Conservation (phyloP, 2,329 filamentous ascomycete genomes). For the Botrytis hyacinthi region DNA sequence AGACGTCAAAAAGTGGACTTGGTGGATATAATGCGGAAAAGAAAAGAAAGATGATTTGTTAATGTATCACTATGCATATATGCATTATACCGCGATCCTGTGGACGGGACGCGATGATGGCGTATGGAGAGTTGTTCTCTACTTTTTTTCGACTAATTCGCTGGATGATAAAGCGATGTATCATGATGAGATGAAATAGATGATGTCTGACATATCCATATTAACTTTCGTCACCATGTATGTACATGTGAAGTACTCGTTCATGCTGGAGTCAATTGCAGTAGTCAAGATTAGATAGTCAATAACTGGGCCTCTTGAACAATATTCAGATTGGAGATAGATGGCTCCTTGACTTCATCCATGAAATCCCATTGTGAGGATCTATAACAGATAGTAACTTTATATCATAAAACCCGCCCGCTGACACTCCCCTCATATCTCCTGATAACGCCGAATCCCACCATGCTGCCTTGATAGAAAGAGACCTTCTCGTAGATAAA, state of each 20-base stretch:
- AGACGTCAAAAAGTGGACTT: neutral
- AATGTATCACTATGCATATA: slow-evolving; percentile 2
- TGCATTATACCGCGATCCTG: slow-evolving; percentile 14
- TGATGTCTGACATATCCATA: neutral
- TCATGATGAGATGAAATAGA: neutral
- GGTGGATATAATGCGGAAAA: neutral
- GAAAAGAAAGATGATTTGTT: neutral
- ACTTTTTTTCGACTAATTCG: neutral
- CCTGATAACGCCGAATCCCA: neutral
- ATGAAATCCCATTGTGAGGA: too few relatives aligned
- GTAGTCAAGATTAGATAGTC: too few relatives aligned
- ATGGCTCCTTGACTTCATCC: neutral
- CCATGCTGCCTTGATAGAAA: neutral
- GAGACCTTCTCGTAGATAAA: fast-evolving
- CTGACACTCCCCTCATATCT: neutral
- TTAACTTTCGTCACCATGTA: neutral
- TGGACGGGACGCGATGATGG: slow-evolving; percentile 15
- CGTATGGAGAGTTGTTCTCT: neutral
- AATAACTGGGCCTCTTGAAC: too few relatives aligned
- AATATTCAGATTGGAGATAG: neutral
- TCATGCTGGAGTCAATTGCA: neutral
- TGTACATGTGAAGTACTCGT: neutral
- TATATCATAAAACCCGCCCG: neutral
- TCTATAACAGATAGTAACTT: neutral
- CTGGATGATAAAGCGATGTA: neutral